A percentile compares a stretch with the other conserved stretches of the same genome.
Conservation (phyloP, 805 yeast species). For the Pichia cephalocereana region DNA sequence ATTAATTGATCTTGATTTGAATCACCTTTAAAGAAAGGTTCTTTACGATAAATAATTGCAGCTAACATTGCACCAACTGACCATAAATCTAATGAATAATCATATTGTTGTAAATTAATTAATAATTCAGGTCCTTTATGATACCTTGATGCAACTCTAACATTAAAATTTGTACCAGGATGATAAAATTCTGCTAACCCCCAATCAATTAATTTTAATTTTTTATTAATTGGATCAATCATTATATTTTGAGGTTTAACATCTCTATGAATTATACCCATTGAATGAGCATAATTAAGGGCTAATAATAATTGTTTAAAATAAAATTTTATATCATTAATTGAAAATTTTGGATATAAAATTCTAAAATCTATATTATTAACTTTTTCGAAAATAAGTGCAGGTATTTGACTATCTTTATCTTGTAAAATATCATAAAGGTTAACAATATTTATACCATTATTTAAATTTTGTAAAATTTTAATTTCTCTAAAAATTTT, state of each 20-base stretch:
- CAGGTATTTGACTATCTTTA: slow-evolving; percentile 77
- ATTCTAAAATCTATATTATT: slow-evolving; percentile 81
- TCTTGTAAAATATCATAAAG: slow-evolving; percentile 83
- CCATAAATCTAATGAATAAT: slow-evolving; percentile 86
- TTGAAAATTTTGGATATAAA: slow-evolving; percentile 71
- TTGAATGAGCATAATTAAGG: slow-evolving; percentile 79
- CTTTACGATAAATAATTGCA: slow-evolving; percentile 77
- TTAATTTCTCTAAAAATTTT: slow-evolving; percentile 87
- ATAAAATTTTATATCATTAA: slow-evolving; percentile 70
- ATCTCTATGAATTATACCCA: slow-evolving; percentile 93
- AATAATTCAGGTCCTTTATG: slow-evolving; percentile 89
- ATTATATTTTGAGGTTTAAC: slow-evolving; percentile 91
- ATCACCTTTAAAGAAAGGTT: slow-evolving; percentile 88
- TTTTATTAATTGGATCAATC: slow-evolving; percentile 66
- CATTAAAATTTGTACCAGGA: slow-evolving; percentile 82
- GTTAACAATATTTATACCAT: slow-evolving; percentile 73
- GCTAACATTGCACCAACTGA: slow-evolving; percentile 89
- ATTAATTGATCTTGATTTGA: slow-evolving; percentile 89
- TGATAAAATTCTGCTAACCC: slow-evolving; percentile 92
- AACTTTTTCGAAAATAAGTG: slow-evolving; percentile 76
- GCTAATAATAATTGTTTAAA: slow-evolving; percentile 78
- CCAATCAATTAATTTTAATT: slow-evolving; percentile 82
- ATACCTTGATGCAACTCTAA: slow-evolving; percentile 84
- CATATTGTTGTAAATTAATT: slow-evolving; percentile 75
- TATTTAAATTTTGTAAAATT: slow-evolving; percentile 73